Conservation (phyloP, 106 monocot species). For the Allium cepa region DNA sequence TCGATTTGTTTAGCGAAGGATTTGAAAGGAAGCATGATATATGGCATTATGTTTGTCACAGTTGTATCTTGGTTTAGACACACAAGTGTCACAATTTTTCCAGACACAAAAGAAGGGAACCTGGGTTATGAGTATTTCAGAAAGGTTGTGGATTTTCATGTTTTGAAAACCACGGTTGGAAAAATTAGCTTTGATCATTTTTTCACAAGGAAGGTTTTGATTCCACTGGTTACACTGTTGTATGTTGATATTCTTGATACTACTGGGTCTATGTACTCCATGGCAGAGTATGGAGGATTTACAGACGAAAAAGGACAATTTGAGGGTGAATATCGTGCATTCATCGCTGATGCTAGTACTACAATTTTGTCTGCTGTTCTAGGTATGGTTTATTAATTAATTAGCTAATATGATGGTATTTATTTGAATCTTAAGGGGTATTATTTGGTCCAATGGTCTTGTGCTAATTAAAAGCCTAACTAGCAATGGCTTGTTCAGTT, state of each 20-base stretch:
- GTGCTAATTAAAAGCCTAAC: no score
- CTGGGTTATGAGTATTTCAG: conserved; percentile 43
- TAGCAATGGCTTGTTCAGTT: no score
- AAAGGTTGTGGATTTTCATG: conserved; percentile 44
- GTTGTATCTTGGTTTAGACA: conserved; percentile 44
- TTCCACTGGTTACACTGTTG: conserved; percentile 39
- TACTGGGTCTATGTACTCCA: conserved; percentile 68
- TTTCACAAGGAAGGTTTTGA: conserved; percentile 26
- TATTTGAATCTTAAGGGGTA: no score
- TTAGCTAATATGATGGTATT: no score
- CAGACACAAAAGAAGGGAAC: conserved; percentile 35
- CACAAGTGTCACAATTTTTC: conserved; percentile 53
- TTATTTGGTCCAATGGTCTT: no score
- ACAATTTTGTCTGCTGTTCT: conserved; percentile 39
- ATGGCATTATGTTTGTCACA: conserved; percentile 60
- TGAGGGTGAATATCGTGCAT: conserved; percentile 64
- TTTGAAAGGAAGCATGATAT: conserved; percentile 66
- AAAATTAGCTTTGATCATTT: conserved; percentile 32
- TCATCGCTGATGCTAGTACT: conserved; percentile 44
- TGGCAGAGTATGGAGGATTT: conserved; percentile 72
- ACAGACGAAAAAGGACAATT: conserved; percentile 33
- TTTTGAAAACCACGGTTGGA: conserved; percentile 33
- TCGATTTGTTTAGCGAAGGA: conserved; percentile 21
- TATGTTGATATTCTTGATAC: conserved; percentile 75
- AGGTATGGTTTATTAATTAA: conserved; percentile 7